Base-by-base conservation (phyloP, 441 rosid species). In the Jatropha podagrica region DNA sequence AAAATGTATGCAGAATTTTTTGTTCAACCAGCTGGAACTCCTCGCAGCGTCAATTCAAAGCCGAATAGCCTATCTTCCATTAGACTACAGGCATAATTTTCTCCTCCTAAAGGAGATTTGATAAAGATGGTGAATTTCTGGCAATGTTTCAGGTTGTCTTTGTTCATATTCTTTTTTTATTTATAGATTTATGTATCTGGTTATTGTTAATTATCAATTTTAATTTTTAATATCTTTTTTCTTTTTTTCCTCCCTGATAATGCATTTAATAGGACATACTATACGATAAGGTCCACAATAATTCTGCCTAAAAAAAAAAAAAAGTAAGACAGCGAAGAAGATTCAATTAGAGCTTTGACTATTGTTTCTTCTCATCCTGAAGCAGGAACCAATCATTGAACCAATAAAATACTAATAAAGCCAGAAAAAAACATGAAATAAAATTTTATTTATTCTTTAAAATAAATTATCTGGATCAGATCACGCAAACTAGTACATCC, bases 1-100 rank as follows among this genome's bases (percentile, higher is more conserved):
- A 92, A 91, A 27, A 83, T 95, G 32, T 88, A 85, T 49, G 77
- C 86, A 14, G 98, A 95, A 41, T 76, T 89, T 46, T 74, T 74
- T 6, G 85, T 55, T 14, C 40, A 74, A 7, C 77, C 66, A 46
- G 54, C 71, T 7, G 23, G 54, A 13, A 58, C 78, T 9, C 72
- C 27, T 11, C 41, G 62, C 8, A 49, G 74, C 60, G 56, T 60
- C 70, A 69, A 70, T 68, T 80, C 82, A 7, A 71, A 76, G 65
- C 72, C 76, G 56, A 68, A 74, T 4, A 81, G 78, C 64, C 79
- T 44, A 20, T 55, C 73, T 70, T 60, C 76, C 20, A 23, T 72
- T 52, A 66, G 68, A 41, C 41, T 49, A 42, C 74, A 60, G 32
- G 54, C 9, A 52, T 40, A 48, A n/a, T 17, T 56, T 40, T 20